Base-by-base conservation (phyloP, 2,329 filamentous ascomycete genomes). In the Stachybotrys chartarum region DNA sequence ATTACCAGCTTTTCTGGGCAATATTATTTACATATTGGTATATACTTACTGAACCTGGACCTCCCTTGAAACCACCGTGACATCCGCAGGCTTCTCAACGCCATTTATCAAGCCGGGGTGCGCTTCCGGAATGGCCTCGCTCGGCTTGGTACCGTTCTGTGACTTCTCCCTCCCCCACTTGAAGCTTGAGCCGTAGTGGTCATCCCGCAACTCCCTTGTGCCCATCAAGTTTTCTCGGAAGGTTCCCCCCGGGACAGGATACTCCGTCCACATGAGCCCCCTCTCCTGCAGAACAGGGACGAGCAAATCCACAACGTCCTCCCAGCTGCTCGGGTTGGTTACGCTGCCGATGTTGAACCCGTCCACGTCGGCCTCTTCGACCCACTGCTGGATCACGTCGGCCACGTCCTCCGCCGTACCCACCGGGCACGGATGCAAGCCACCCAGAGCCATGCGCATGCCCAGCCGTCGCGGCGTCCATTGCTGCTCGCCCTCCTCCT, bases 391-490 rank as follows among this genome's bases (percentile, higher is more conserved):
- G 59, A 78, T 58, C 35, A 75, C 72, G 59, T 78, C 72, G 0
- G 75, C 76, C 2, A 78, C 73, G 1, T 68, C 76, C 30, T 66
- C 55, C 0, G 75, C 70, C 24, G 66, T 71, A 0, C 74, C 74
- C 5, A 75, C 66, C 0, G 67, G 63, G 1, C 72, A 64, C 3
- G 67, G 64, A 1, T 71, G 69, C 1, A 72, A 65, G 1, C 72
- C 72, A 2, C 75, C 75, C n/a, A 77, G 73, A 1, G 69, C 67
- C 0, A 74, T 68, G 42, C 69, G 64, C 60, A 77, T 68, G 1
- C 74, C 71, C 5, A 78, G 68, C 2, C 72, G 67, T 2, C 70
- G 68, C n/a, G 75, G 74, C 6, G 74, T 77, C 75, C 75, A 77
- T 58, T 70, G 70, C 5, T 69, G 67, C 11, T 47, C 16, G 8